phyloP scores from a whole-genome alignment of 139 green algal species.

The Chlamydomonas schloesseri region DNA sequence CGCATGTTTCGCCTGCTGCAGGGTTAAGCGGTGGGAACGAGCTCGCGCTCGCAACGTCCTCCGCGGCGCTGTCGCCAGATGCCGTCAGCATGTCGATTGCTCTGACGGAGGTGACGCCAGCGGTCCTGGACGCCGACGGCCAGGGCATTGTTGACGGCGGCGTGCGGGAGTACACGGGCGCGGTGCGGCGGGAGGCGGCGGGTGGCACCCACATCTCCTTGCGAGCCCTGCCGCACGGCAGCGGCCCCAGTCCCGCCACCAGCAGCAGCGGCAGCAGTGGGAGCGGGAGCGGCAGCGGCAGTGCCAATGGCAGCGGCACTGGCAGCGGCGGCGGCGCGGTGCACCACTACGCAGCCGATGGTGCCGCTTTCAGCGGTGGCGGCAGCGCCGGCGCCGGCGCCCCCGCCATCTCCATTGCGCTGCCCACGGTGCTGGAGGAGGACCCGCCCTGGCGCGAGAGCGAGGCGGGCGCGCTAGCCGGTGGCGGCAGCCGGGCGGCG shows the following conservation, averaged over 20 bases:
- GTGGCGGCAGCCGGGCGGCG: too few relatives aligned
- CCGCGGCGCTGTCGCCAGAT: background rate
- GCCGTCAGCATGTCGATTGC: background rate
- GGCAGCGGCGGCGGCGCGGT: background rate
- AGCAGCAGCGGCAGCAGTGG: slow-evolving; percentile 11
- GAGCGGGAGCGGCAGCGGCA: background rate
- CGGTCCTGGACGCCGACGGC: background rate
- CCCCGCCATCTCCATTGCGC: too few relatives aligned
- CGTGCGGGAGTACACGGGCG: background rate
- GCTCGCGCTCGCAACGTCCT: too few relatives aligned
- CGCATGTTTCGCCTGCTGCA: too few relatives aligned
- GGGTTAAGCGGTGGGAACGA: too few relatives aligned
- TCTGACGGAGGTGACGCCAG: slow-evolving; percentile 7
- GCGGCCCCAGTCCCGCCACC: background rate
- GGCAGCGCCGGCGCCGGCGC: background rate
- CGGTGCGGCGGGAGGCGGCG: too few relatives aligned
- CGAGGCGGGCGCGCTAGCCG: too few relatives aligned
- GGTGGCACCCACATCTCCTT: background rate
- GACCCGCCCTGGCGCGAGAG: too few relatives aligned
- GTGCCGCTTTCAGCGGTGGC: background rate
- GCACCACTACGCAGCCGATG: background rate
- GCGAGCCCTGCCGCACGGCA: background rate
- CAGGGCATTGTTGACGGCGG: background rate
- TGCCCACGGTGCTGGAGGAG: background rate
- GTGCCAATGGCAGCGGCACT: too few relatives aligned